Evolutionary conservation across 2,329 filamentous ascomycete genomes (phyloP).

Genomic region (Beauveria bassiana): DNA sequence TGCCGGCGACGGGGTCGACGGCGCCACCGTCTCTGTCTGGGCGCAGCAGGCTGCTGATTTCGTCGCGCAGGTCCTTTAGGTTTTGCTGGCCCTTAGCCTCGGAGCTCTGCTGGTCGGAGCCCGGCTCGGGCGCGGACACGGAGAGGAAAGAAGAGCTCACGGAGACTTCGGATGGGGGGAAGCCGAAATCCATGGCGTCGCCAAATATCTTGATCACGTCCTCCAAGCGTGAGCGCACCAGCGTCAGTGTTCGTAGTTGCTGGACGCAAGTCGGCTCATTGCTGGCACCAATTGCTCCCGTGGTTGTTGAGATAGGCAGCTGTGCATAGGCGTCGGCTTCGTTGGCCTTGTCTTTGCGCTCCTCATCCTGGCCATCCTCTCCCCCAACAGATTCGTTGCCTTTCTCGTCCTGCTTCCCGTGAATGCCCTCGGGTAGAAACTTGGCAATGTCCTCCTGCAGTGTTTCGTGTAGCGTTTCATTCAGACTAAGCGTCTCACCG

Average conservation of each 20-base stretch:
- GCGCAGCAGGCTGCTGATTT: slow-evolving; percentile 62
- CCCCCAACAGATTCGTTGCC: slow-evolving; percentile 21
- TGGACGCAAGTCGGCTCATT: slow-evolving; percentile 61
- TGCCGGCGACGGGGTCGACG: slow-evolving; percentile 52
- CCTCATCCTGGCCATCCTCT: slow-evolving; percentile 1
- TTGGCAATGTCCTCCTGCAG: slow-evolving; percentile 63
- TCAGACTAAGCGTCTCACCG: slow-evolving; percentile 77
- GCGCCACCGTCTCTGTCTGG: slow-evolving; percentile 25
- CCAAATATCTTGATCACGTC: slow-evolving; percentile 87
- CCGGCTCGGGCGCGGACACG: slow-evolving; percentile 76
- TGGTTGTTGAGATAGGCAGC: background rate
- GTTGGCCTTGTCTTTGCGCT: slow-evolving; percentile 12
- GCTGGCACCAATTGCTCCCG: slow-evolving; percentile 13
- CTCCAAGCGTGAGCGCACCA: slow-evolving; percentile 78
- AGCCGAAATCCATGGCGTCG: slow-evolving; percentile 89
- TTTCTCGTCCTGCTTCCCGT: slow-evolving; percentile 12
- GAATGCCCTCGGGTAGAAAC: slow-evolving; percentile 54
- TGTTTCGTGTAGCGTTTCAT: slow-evolving; percentile 67
- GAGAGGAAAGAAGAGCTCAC: slow-evolving; percentile 81
- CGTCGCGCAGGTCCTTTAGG: slow-evolving; percentile 59
- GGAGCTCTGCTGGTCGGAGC: slow-evolving; percentile 53
- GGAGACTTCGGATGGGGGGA: slow-evolving; percentile 80
- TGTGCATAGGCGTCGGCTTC: background rate
- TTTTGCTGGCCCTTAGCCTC: slow-evolving; percentile 85
- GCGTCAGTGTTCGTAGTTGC: slow-evolving; percentile 72